Conservation (phyloP, 2,329 filamentous ascomycete species). For the Fusarium drepaniforme region DNA sequence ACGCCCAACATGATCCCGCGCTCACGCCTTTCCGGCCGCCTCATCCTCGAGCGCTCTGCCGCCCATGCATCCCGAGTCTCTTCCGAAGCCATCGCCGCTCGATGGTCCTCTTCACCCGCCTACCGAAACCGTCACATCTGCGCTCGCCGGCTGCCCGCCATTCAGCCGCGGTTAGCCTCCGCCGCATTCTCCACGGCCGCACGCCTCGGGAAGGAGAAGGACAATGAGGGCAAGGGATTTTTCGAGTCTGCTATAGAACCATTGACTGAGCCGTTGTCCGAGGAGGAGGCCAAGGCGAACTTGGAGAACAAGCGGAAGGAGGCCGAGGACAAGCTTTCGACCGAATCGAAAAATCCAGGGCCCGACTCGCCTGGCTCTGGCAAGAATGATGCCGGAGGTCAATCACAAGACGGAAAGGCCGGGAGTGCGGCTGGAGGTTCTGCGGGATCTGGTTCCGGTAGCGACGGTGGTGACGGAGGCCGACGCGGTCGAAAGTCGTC, state of each 20-base stretch:
- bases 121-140: slow-evolving; percentile 47
- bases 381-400: slow-evolving; percentile 55
- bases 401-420: slow-evolving; percentile 65
- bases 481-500: slow-evolving; percentile 80
- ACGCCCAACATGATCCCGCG: slow-evolving; percentile 54
- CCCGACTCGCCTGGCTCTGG: slow-evolving; percentile 59
- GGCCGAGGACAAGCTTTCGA: slow-evolving; percentile 59
- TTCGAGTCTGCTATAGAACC: slow-evolving; percentile 61
- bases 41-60: slow-evolving; percentile 52
- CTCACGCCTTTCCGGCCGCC: slow-evolving; percentile 54
- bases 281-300: slow-evolving; percentile 66
- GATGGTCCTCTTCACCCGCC: slow-evolving; percentile 45
- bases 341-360: slow-evolving; percentile 58
- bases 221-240: slow-evolving; percentile 58
- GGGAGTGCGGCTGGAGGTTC: slow-evolving; percentile 68
- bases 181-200: slow-evolving; percentile 54
- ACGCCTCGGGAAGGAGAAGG: slow-evolving; percentile 52
- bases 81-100: slow-evolving; percentile 39
- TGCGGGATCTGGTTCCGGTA: slow-evolving; percentile 60
- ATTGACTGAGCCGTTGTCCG: slow-evolving; percentile 60
- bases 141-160: slow-evolving; percentile 47
- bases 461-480: slow-evolving; percentile 72
- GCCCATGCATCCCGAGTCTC: slow-evolving; percentile 43
- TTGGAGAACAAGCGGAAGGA: slow-evolving; percentile 60
- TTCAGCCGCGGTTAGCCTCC: slow-evolving; percentile 43